Percentiles rank a stretch among this genome's conserved stretches.
Evolutionary conservation across 176 grass and related monocot genomes (phyloP).

Genomic region (Avena eriantha): DNA sequence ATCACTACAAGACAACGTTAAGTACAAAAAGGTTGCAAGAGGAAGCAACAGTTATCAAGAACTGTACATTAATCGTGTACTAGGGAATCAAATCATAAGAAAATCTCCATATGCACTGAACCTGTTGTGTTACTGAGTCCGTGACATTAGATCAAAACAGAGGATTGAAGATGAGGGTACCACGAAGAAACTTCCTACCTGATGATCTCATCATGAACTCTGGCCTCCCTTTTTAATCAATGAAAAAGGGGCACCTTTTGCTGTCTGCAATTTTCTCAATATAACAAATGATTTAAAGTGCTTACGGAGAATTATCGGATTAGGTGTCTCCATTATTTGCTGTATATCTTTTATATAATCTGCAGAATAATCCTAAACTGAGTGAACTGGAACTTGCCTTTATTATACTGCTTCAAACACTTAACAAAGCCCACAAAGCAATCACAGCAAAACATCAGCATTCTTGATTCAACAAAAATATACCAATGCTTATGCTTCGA

Average conservation of each 20-base stretch:
- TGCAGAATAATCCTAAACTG: background rate
- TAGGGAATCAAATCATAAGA: conserved; percentile 48
- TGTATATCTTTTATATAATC: background rate
- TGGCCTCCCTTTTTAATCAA: background rate
- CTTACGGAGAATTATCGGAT: background rate
- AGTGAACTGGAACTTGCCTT: background rate
- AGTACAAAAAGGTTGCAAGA: conserved; percentile 40
- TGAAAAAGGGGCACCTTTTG: conserved; percentile 1
- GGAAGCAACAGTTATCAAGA: conserved; percentile 15
- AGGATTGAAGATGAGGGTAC: background rate
- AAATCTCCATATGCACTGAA: conserved; percentile 46
- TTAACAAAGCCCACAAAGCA: background rate
- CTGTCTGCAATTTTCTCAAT: conserved; percentile 11
- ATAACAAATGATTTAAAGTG: background rate
- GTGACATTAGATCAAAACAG: conserved; percentile 1
- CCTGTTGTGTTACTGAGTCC: background rate
- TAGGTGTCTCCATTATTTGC: conserved; percentile 4
- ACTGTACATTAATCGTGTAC: conserved; percentile 37
- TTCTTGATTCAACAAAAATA: conserved; percentile 18
- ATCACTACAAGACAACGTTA: conserved; percentile 31
- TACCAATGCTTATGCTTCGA: background rate
- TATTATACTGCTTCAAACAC: conserved; percentile 3
- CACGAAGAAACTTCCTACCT: conserved; percentile 40
- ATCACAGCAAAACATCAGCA: background rate
- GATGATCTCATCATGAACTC: conserved; percentile 13